A percentile compares a stretch with the other conserved stretches of the same genome.
phyloP scores from a whole-genome alignment of 176 grass and related monocot species.

The Bromus sterilis region DNA sequence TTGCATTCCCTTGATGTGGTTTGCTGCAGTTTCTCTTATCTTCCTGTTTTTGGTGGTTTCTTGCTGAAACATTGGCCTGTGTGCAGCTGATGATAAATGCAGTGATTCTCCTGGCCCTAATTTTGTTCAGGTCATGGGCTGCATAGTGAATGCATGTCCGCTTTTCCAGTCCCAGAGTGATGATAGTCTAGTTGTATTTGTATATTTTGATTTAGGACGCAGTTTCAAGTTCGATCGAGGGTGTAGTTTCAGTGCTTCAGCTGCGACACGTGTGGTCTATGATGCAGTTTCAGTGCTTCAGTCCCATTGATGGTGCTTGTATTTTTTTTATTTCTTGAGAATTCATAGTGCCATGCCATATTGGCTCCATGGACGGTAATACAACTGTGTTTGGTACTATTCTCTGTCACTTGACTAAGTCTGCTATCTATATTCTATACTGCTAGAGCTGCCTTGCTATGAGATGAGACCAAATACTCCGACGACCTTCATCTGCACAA shows the following conservation, averaged over 20 bases:
- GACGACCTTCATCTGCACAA: slow-evolving; percentile 18
- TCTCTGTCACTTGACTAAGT: not conserved
- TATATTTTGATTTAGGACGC: not conserved
- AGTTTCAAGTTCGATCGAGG: too few species aligned
- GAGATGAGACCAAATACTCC: slow-evolving; percentile 40
- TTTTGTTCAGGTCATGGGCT: not conserved
- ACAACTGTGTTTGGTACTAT: not conserved
- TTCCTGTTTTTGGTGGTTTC: not conserved
- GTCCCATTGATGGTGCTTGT: not conserved
- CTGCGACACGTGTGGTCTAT: too few species aligned
- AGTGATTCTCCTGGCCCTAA: not conserved
- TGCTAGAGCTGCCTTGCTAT: slow-evolving; percentile 64
- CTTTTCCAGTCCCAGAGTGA: not conserved
- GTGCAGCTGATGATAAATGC: not conserved
- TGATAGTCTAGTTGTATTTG: not conserved
- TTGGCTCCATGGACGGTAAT: not conserved
- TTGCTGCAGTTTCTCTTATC: not conserved
- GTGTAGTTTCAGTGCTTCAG: not conserved
- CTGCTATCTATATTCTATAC: not conserved
- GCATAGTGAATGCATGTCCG: not conserved
- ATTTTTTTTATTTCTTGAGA: not conserved
- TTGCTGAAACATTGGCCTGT: not conserved
- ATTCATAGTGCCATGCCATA: not conserved
- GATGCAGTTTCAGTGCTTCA: not conserved
- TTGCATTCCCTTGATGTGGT: not conserved